These are phyloP conservation scores for Pseudopithomyces maydicus DNA, from an alignment of 2,329 filamentous ascomycete species.

Conservation along the genomic window DNA sequence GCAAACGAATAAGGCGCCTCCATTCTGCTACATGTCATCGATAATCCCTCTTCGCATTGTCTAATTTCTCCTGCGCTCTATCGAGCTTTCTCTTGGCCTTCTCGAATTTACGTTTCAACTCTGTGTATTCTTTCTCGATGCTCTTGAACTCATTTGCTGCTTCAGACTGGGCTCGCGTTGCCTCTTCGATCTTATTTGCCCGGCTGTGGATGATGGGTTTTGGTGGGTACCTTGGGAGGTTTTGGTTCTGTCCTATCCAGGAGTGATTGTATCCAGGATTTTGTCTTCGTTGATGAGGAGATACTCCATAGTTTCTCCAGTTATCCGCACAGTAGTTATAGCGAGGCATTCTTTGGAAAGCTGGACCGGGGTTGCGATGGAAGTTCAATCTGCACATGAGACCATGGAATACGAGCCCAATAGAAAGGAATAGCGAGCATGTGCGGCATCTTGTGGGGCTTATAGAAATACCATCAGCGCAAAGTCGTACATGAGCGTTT, in stretches of 20 bases:
- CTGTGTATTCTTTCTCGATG: slow-evolving; percentile 20
- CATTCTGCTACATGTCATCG: background rate
- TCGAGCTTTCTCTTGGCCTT: slow-evolving; percentile 22
- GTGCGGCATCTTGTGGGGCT: too few relatives aligned
- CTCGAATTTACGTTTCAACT: slow-evolving; percentile 21
- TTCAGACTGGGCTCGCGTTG: slow-evolving; percentile 20
- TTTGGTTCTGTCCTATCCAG: background rate
- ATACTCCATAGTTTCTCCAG: background rate
- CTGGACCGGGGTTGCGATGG: background rate
- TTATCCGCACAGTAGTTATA: background rate
- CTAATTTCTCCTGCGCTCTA: slow-evolving; percentile 16
- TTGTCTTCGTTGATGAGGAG: background rate
- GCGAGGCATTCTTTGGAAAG: background rate
- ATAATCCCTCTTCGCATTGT: slow-evolving; percentile 7
- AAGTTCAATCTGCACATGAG: background rate
- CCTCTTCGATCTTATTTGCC: slow-evolving; percentile 17
- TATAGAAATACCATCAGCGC: too few relatives aligned
- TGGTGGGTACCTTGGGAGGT: background rate
- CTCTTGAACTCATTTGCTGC: slow-evolving; percentile 19
- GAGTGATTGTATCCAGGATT: background rate
- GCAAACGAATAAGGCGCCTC: too few relatives aligned
- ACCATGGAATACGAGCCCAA: background rate
- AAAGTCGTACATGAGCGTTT: too few relatives aligned
- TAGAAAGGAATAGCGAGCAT: background rate
- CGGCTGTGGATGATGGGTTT: too few relatives aligned